Percentiles rank a stretch among this genome's conserved stretches.
Conservation (phyloP, 257 asterid genomes). For the Solanum peruvianum region DNA sequence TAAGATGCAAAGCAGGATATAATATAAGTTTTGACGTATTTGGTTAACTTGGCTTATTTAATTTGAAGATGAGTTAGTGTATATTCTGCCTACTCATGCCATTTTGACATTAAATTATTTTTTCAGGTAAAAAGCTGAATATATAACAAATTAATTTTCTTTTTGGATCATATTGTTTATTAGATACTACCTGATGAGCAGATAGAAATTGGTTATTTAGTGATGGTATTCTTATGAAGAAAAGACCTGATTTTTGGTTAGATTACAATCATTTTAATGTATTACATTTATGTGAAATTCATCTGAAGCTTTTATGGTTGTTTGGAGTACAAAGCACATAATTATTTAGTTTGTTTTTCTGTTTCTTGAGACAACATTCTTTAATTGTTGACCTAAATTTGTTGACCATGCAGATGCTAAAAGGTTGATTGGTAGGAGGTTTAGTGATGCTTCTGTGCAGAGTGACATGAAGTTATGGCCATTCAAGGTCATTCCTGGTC, state of each 20-base stretch:
- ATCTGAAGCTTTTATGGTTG: neutral
- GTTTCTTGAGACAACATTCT: neutral
- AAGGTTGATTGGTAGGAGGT: constrained; percentile 70
- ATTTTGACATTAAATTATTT: neutral
- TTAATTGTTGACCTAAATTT: neutral
- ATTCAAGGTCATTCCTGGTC: constrained; percentile 58
- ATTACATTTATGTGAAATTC: neutral
- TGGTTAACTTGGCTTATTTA: neutral
- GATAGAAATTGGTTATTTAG: neutral
- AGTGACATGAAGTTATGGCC: constrained; percentile 74
- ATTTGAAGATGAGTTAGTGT: neutral
- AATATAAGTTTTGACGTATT: neutral
- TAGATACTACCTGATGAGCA: neutral
- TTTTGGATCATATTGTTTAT: neutral
- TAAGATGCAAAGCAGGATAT: neutral
- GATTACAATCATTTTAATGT: neutral
- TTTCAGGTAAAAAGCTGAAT: neutral
- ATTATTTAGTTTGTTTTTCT: neutral
- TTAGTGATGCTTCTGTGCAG: constrained; percentile 55
- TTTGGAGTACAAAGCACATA: neutral
- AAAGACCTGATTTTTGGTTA: neutral
- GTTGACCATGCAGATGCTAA: constrained; percentile 46
- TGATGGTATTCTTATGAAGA: neutral
- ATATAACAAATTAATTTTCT: neutral
- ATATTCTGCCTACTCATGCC: neutral